phyloP scores from a whole-genome alignment of 2,329 filamentous ascomycete genomes.

The Fusarium sp. region DNA sequence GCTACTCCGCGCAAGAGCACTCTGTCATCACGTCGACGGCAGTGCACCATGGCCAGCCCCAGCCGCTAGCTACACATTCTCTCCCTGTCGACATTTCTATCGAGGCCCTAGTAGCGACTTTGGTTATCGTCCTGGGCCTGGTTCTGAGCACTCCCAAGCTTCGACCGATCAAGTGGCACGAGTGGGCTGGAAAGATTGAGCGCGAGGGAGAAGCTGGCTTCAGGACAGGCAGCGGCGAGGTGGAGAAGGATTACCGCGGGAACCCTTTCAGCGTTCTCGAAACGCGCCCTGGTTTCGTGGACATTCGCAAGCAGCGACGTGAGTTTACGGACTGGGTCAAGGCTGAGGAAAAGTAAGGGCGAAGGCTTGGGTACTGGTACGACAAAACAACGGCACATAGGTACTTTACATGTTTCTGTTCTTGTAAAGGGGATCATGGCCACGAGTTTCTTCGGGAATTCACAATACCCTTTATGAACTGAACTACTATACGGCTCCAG shows the following conservation, averaged over 20 bases:
- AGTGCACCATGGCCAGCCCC: constrained; percentile 57
- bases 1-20: constrained; percentile 96
- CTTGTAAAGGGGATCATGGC: neutral
- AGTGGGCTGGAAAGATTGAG: constrained; percentile 87
- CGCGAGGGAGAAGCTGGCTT: constrained; percentile 73
- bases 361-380: neutral
- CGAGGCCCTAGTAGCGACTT: constrained; percentile 83
- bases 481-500: neutral
- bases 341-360: constrained; percentile 43
- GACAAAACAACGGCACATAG: constrained; percentile 2
- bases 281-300: constrained; percentile 83
- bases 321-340: constrained; percentile 83
- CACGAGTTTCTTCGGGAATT: neutral
- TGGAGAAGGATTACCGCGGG: constrained; percentile 75
- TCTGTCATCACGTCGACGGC: constrained; percentile 74
- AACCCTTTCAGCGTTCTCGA: constrained; percentile 86
- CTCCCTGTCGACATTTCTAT: constrained; percentile 88
- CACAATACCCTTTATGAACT: neutral
- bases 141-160: constrained; percentile 81
- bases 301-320: constrained; percentile 83
- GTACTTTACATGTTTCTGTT: neutral
- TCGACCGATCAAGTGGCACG: constrained; percentile 84
- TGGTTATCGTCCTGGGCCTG: constrained; percentile 85
- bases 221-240: constrained; percentile 67
- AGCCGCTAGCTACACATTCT: constrained; percentile 55